phyloP scores from a whole-genome alignment of 1,284 basidiomycete genomes.

The Puccinia sorghi region DNA sequence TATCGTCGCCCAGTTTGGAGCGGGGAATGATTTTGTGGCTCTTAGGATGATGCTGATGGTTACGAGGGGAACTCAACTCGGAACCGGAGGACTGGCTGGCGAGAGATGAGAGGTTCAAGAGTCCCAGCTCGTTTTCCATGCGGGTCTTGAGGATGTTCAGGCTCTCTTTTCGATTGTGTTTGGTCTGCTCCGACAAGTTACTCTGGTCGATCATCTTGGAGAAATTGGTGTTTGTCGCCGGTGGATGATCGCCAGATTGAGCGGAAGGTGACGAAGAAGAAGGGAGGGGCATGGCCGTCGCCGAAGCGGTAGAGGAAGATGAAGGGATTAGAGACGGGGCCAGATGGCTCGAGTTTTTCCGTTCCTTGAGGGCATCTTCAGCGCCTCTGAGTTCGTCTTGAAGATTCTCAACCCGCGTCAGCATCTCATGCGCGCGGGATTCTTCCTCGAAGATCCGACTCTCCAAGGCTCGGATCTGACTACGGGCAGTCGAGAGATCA shows the following conservation, averaged over 20 bases:
- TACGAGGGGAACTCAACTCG: not conserved
- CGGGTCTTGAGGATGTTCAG: slow-evolving; percentile 35
- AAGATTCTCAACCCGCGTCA: slow-evolving; percentile 43
- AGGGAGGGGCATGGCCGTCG: not conserved
- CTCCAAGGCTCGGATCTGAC: slow-evolving; percentile 46
- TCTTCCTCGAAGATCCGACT: slow-evolving; percentile 48
- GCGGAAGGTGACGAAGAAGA: not conserved
- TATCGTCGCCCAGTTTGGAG: slow-evolving; percentile 41
- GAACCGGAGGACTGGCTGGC: not conserved
- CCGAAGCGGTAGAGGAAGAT: not conserved
- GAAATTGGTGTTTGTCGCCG: slow-evolving; percentile 5
- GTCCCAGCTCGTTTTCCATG: slow-evolving; percentile 45
- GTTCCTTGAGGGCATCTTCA: slow-evolving; percentile 28
- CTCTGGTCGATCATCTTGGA: slow-evolving; percentile 42
- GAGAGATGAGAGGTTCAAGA: not conserved
- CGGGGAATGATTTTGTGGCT: slow-evolving; percentile 15
- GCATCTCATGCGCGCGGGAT: slow-evolving; percentile 46
- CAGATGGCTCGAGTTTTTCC: not conserved
- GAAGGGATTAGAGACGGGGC: too few relatives aligned
- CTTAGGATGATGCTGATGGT: not conserved
- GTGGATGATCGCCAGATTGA: not conserved
- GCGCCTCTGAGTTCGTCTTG: slow-evolving; percentile 46
- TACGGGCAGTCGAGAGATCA: slow-evolving; percentile 47
- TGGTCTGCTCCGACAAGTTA: slow-evolving; percentile 34
- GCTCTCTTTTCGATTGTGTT: slow-evolving; percentile 39